Conservation (phyloP, 2,329 filamentous ascomycete species). For the Botrytis sinoallii region DNA sequence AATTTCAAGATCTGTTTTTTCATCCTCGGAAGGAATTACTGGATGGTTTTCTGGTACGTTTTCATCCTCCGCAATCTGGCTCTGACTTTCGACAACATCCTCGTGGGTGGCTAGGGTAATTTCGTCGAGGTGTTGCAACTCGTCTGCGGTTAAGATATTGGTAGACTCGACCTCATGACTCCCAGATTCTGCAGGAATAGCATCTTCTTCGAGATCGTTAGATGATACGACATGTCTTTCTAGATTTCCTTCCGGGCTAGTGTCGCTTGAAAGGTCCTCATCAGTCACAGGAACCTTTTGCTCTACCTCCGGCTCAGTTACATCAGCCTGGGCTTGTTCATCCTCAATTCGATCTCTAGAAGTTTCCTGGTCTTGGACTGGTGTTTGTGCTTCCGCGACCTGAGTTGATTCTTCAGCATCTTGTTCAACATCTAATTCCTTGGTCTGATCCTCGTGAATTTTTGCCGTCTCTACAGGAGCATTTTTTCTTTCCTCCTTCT, state of each 20-base stretch:
- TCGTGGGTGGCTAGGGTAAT: accelerated
- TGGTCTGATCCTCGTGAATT: background rate
- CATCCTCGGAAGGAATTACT: background rate
- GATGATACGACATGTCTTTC: background rate
- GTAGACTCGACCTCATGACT: background rate
- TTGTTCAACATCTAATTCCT: accelerated
- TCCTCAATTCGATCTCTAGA: background rate
- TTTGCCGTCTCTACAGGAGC: background rate
- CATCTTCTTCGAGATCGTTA: background rate
- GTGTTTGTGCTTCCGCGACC: background rate
- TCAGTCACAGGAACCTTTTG: too few relatives aligned
- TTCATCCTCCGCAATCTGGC: background rate
- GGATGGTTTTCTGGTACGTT: background rate
- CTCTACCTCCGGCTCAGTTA: background rate
- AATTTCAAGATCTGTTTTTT: too few relatives aligned
- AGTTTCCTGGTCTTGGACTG: background rate
- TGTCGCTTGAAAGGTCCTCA: background rate
- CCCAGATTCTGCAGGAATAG: background rate
- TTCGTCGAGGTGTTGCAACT: accelerated
- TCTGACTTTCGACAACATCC: background rate
- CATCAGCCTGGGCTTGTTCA: background rate
- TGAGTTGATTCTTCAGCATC: background rate
- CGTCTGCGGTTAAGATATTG: background rate
- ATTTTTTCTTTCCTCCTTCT: background rate
- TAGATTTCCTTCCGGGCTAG: accelerated